These are phyloP conservation scores for Podospora tetraspora DNA, from an alignment of 495 filamentous ascomycete species.

Conservation along the genomic window DNA sequence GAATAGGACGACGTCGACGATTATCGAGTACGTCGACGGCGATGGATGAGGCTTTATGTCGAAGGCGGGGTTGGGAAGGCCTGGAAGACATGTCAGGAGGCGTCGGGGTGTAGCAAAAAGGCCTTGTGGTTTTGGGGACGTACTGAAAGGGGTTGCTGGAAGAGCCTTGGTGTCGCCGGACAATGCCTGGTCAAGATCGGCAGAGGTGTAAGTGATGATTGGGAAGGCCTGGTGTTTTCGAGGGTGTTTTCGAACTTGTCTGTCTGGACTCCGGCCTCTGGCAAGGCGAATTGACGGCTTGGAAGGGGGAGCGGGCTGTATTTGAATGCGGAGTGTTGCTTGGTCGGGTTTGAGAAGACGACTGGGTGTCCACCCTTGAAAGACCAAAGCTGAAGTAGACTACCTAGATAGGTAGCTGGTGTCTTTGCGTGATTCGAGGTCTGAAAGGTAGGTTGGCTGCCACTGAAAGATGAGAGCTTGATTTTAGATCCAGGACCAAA, in stretches of 20 bases:
- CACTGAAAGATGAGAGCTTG: not conserved
- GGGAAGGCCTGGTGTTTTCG: not conserved
- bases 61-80: too few relatives aligned
- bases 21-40: too few relatives aligned
- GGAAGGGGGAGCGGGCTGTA: not conserved
- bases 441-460: not conserved
- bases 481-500: not conserved
- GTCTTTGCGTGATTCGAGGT: not conserved
- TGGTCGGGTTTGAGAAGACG: not conserved
- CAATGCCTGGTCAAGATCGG: too few relatives aligned
- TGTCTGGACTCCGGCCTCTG: not conserved
- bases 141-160: not conserved
- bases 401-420: not conserved
- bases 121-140: not conserved
- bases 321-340: not conserved
- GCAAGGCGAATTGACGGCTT: not conserved
- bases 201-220: not conserved
- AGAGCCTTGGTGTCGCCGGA: not conserved
- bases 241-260: not conserved
- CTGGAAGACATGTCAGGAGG: too few relatives aligned
- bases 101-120: not conserved
- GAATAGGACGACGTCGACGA: too few relatives aligned
- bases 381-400: not conserved
- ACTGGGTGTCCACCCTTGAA: not conserved
- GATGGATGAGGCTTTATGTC: not conserved